Percentiles rank a stretch among this genome's conserved stretches.
Evolutionary conservation across 805 yeast genomes (phyloP).

Genomic region (Wickerhamomyces kurtzmanii): DNA sequence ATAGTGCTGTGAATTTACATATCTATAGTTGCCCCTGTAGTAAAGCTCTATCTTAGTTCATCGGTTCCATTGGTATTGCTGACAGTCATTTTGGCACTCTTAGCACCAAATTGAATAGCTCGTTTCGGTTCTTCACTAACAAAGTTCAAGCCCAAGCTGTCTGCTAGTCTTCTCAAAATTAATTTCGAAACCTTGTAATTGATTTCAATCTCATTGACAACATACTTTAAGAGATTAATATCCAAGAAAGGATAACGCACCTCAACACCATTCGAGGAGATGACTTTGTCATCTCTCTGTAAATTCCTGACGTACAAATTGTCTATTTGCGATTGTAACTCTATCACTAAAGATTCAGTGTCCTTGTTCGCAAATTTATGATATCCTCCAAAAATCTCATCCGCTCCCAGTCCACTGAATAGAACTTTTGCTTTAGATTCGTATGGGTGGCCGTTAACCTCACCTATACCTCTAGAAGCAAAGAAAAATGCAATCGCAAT

Average conservation of each 20-base stretch:
- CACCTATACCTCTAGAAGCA: constrained; percentile 59
- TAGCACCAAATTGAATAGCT: constrained; percentile 95
- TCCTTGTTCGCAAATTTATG: constrained; percentile 58
- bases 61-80: constrained; percentile 74
- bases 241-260: constrained; percentile 82
- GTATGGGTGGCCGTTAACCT: constrained; percentile 21
- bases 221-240: constrained; percentile 41
- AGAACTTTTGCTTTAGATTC: constrained; percentile 55
- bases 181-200: constrained; percentile 39
- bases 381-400: constrained; percentile 94
- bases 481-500: constrained; percentile 94
- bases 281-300: constrained; percentile 88
- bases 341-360: constrained; percentile 37
- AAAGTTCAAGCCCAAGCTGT: constrained; percentile 32
- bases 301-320: constrained; percentile 73
- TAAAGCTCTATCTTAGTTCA: constrained; percentile 16
- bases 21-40: too few relatives aligned
- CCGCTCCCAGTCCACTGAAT: constrained; percentile 93
- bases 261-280: constrained; percentile 82
- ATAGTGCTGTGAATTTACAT: too few relatives aligned
- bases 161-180: constrained; percentile 56
- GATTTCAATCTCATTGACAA: constrained; percentile 38
- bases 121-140: constrained; percentile 76
- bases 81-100: constrained; percentile 86
- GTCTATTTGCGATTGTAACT: constrained; percentile 60